Evolutionary conservation across 2,329 filamentous ascomycete genomes (phyloP).

Genomic region (Blastomyces silverae): DNA sequence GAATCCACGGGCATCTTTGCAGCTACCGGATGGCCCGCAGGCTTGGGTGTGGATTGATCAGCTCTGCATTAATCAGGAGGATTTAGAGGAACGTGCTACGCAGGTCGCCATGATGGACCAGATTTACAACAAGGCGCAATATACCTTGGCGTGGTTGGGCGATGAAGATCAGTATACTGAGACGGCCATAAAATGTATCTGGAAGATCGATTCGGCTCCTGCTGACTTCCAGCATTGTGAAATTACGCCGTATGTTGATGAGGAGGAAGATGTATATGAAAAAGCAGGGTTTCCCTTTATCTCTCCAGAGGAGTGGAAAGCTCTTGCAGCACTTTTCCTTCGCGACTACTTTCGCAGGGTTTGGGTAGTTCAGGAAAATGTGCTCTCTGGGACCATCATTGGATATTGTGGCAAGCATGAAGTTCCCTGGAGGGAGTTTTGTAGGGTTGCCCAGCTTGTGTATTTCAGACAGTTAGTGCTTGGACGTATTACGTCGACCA

Average conservation of each 20-base stretch:
- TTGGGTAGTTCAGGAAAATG: constrained; percentile 26
- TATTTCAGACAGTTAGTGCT: constrained; percentile 13
- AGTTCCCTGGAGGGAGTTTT: constrained; percentile 17
- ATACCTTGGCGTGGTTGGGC: constrained; percentile 24
- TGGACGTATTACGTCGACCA: constrained; percentile 9
- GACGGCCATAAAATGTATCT: constrained; percentile 16
- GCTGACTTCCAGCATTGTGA: constrained; percentile 12
- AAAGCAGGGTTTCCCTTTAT: constrained; percentile 17
- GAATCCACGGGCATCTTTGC: background rate
- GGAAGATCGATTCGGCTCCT: constrained; percentile 11
- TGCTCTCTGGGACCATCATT: constrained; percentile 19
- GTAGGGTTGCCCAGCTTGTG: constrained; percentile 13
- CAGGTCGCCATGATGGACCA: constrained; percentile 21
- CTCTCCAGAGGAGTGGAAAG: constrained; percentile 16
- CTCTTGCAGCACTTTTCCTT: constrained; percentile 20
- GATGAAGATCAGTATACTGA: constrained; percentile 18
- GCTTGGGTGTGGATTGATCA: constrained; percentile 21
- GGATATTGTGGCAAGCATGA: constrained; percentile 19
- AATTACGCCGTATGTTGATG: constrained; percentile 11
- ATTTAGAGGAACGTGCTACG: constrained; percentile 18
- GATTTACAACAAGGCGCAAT: constrained; percentile 19
- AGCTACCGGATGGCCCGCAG: constrained; percentile 9
- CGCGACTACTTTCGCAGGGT: constrained; percentile 23
- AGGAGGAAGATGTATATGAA: constrained; percentile 13
- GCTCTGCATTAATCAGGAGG: constrained; percentile 21